These are phyloP conservation scores for Ophiostoma sp. DNA, from an alignment of 2,329 filamentous ascomycete genomes.

Conservation along the genomic window DNA sequence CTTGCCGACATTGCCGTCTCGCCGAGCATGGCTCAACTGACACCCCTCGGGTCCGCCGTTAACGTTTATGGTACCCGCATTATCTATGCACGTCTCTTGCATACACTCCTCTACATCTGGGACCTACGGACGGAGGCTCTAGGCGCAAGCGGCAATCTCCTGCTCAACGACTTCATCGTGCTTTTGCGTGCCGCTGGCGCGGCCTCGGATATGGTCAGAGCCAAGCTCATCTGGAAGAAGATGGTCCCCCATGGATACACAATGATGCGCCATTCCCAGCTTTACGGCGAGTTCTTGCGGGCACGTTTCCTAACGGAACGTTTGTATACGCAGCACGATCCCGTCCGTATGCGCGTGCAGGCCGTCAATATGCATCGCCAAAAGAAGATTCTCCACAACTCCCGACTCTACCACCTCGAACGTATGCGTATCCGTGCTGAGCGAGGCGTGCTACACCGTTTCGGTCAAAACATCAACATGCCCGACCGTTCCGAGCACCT, in stretches of 20 bases:
- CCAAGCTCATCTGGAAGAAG: constrained; percentile 37
- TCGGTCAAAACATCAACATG: constrained; percentile 37
- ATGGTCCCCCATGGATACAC: constrained; percentile 28
- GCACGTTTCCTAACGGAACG: constrained; percentile 50
- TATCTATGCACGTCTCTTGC: constrained; percentile 43
- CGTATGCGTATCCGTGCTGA: constrained; percentile 29
- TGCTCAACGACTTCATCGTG: constrained; percentile 46
- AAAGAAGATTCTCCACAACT: constrained; percentile 29
- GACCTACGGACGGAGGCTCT: constrained; percentile 35
- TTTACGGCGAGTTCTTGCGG: constrained; percentile 50
- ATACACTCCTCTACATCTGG: constrained; percentile 40
- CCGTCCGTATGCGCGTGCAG: constrained; percentile 41
- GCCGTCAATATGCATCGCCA: constrained; percentile 33
- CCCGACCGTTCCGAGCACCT: constrained; percentile 35
- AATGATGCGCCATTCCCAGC: constrained; percentile 34
- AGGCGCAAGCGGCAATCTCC: constrained; percentile 34
- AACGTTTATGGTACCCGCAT: constrained; percentile 49
- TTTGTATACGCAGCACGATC: constrained; percentile 50
- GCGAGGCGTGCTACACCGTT: constrained; percentile 30
- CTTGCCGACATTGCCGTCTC: constrained; percentile 44
- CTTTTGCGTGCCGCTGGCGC: constrained; percentile 52
- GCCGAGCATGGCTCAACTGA: constrained; percentile 43
- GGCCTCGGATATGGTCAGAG: constrained; percentile 40
- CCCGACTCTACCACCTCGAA: constrained; percentile 32
- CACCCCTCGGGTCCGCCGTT: constrained; percentile 41